phyloP scores from a whole-genome alignment of 495 filamentous ascomycete species.

The Penicillium macrosclerotiorum region DNA sequence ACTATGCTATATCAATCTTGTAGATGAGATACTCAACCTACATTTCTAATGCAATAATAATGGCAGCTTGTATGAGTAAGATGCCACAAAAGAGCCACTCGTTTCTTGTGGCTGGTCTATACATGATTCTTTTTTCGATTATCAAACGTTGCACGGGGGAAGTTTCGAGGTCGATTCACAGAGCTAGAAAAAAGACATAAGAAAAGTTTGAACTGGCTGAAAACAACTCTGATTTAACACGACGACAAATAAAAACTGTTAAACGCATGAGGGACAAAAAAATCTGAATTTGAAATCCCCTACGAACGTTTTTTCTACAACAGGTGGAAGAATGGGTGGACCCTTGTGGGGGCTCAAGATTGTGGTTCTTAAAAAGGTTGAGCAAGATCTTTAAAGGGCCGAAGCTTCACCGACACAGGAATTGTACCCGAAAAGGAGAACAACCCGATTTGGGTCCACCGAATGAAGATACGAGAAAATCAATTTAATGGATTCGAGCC shows the following conservation, averaged over 20 bases:
- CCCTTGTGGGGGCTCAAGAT: background rate
- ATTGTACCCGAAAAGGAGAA: slow-evolving; percentile 1
- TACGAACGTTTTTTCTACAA: background rate
- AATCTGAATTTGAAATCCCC: background rate
- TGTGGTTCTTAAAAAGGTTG: background rate
- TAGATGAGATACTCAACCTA: slow-evolving; percentile 3
- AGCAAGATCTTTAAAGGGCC: background rate
- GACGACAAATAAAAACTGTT: background rate
- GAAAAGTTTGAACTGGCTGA: background rate
- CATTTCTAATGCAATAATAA: slow-evolving; percentile 12
- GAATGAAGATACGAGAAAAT: background rate
- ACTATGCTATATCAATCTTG: background rate
- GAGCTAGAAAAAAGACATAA: background rate
- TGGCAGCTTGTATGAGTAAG: slow-evolving; percentile 12
- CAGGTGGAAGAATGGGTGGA: background rate
- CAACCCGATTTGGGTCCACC: background rate
- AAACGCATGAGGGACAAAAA: background rate
- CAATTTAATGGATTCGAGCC: background rate
- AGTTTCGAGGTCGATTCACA: too few species aligned
- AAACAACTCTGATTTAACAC: background rate
- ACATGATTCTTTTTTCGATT: background rate
- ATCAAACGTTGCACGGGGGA: too few species aligned
- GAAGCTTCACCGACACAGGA: background rate
- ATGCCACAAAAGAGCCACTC: slow-evolving; percentile 16
- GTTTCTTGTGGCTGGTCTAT: slow-evolving; percentile 2